Conservation (phyloP, 495 filamentous ascomycete genomes). For the Saxophila tyrrhenica region DNA sequence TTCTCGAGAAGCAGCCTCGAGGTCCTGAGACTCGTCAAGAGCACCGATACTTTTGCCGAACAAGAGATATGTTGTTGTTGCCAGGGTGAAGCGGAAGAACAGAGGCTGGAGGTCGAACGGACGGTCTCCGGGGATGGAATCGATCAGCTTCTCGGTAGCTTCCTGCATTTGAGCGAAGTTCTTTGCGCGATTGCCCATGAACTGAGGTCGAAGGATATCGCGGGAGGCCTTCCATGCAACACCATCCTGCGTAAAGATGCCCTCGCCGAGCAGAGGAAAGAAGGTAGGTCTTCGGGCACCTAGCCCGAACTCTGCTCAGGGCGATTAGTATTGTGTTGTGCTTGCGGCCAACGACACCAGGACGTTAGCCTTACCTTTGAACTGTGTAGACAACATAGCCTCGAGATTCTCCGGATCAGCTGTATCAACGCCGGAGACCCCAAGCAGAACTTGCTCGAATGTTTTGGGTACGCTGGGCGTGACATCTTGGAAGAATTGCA, state of each 20-base stretch:
- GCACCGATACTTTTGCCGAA: constrained; percentile 1
- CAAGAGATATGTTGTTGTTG: constrained; percentile 3
- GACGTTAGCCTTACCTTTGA: constrained; percentile 27
- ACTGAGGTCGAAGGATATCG: constrained; percentile 43
- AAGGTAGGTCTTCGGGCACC: constrained; percentile 23
- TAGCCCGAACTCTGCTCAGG: not conserved
- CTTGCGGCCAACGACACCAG: not conserved
- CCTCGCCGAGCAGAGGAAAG: constrained; percentile 41
- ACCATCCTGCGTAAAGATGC: constrained; percentile 65
- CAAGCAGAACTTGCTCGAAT: no score
- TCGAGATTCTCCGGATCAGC: constrained; percentile 45
- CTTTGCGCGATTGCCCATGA: constrained; percentile 22
- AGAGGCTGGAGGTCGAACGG: constrained; percentile 2
- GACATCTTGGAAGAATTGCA: no score
- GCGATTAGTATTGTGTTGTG: not conserved
- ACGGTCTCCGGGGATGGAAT: not conserved
- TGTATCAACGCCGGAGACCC: no score
- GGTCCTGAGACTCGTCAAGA: not conserved
- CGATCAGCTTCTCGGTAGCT: not conserved
- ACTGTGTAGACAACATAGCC: constrained; percentile 44
- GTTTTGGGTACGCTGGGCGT: no score
- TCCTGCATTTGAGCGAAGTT: constrained; percentile 2
- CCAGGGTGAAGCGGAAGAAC: constrained; percentile 7
- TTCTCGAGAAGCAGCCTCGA: not conserved
- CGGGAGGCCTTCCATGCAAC: constrained; percentile 50